A percentile compares a stretch with the other conserved stretches of the same genome.
These are phyloP conservation scores for Flueggea neowawraea DNA, from an alignment of 441 rosid species.

Conservation along the genomic window DNA sequence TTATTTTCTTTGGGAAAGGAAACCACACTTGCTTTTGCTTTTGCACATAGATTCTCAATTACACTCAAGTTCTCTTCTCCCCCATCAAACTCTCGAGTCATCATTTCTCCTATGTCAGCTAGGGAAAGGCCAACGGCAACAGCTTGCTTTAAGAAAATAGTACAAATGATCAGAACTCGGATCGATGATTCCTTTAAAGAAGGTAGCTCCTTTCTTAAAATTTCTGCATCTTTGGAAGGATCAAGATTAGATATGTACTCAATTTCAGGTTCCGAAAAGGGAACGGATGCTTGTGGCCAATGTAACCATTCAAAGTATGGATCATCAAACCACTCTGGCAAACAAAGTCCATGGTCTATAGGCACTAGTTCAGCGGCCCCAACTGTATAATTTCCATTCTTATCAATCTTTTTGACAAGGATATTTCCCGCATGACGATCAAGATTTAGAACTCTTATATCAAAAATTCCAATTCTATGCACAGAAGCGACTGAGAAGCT, in stretches of 20 bases:
- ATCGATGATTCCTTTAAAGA: slow-evolving; percentile 65
- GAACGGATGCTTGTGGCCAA: slow-evolving; percentile 91
- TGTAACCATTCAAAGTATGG: slow-evolving; percentile 95
- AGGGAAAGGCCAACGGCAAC: slow-evolving; percentile 74
- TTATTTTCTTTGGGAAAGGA: not conserved
- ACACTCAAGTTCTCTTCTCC: slow-evolving; percentile 62
- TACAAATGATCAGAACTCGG: slow-evolving; percentile 70
- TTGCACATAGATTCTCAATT: slow-evolving; percentile 55
- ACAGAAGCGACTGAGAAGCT: slow-evolving; percentile 74
- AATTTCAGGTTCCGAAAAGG: slow-evolving; percentile 61
- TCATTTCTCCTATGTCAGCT: slow-evolving; percentile 79
- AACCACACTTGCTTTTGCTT: slow-evolving; percentile 40
- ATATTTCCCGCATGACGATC: slow-evolving; percentile 92
- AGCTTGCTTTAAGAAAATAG: slow-evolving; percentile 68
- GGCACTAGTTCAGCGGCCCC: slow-evolving; percentile 80
- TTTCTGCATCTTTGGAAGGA: slow-evolving; percentile 67
- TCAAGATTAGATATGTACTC: slow-evolving; percentile 73
- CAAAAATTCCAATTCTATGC: slow-evolving; percentile 84
- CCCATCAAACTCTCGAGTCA: slow-evolving; percentile 52
- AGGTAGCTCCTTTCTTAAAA: slow-evolving; percentile 55
- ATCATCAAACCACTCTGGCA: slow-evolving; percentile 86
- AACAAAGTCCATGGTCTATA: slow-evolving; percentile 92
- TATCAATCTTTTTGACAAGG: slow-evolving; percentile 61
- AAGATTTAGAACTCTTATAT: slow-evolving; percentile 71
- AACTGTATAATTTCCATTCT: slow-evolving; percentile 29